Conservation (phyloP, 768 basidiomycete species). For the Tephrocybe sp. region DNA sequence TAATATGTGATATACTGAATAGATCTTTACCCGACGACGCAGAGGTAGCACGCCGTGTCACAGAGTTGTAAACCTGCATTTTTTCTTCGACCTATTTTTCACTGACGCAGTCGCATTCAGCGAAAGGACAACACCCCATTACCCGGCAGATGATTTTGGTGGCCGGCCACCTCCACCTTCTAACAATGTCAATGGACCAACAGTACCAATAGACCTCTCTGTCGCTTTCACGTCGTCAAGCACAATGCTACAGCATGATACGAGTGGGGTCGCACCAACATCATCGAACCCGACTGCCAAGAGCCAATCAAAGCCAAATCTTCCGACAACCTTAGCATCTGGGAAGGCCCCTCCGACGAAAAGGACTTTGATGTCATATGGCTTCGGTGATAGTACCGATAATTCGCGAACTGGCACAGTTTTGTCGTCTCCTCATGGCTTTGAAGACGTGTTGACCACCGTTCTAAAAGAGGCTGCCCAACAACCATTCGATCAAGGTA, state of each 20-base stretch:
- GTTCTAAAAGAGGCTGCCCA: background rate
- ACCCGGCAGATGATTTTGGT: conserved; percentile 11
- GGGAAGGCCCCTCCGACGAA: too few species aligned
- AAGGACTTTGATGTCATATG: too few species aligned
- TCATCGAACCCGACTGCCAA: background rate
- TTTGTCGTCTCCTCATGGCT: too few species aligned
- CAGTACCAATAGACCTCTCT: background rate
- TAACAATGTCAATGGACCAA: conserved; percentile 11
- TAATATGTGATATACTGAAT: conserved; percentile 54
- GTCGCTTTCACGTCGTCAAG: conserved; percentile 6
- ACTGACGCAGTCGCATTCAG: conserved; percentile 19
- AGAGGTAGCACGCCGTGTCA: conserved; percentile 38
- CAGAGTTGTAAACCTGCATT: conserved; percentile 46
- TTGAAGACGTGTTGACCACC: too few species aligned
- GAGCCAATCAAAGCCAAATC: background rate
- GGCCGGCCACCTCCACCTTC: background rate
- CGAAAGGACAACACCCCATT: conserved; percentile 24
- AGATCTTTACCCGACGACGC: conserved; percentile 41
- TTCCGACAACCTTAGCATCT: background rate
- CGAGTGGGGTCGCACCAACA: background rate
- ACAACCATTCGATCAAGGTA: background rate
- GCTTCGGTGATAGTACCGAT: too few species aligned
- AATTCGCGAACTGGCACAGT: too few species aligned
- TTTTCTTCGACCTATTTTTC: background rate
- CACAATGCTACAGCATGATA: conserved; percentile 5